Conservation (phyloP, 1,139 yeast species). For the Kodamaea fungicola region DNA sequence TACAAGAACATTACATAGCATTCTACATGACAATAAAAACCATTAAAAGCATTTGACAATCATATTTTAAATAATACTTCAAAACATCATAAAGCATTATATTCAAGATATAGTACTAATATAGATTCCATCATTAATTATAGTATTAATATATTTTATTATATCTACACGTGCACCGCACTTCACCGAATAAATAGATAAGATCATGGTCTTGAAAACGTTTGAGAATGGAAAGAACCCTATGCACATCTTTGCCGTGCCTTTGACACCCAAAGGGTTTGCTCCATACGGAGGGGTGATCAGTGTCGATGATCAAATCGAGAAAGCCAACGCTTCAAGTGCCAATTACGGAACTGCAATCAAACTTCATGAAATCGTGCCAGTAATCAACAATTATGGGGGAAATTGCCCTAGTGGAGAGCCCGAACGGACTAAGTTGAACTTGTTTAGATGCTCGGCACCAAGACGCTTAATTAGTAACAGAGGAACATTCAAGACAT, state of each 20-base stretch:
- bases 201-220: constrained; percentile 38
- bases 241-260: constrained; percentile 29
- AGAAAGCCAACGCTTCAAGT: constrained; percentile 29
- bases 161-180: not conserved
- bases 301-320: constrained; percentile 44
- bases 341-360: constrained; percentile 96
- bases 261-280: constrained; percentile 41
- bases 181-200: not conserved
- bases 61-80: no score
- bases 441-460: constrained; percentile 77
- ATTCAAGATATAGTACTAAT: no score
- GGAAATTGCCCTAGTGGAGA: constrained; percentile 42
- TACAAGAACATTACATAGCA: no score
- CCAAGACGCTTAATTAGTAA: constrained; percentile 55
- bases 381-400: constrained; percentile 52
- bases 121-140: no score
- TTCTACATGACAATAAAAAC: no score
- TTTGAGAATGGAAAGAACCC: constrained; percentile 24
- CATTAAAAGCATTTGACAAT: no score
- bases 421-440: constrained; percentile 64
- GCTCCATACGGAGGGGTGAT: constrained; percentile 45
- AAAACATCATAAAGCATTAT: no score
- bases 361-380: constrained; percentile 71
- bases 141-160: no score
- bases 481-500: constrained; percentile 25